phyloP scores from a whole-genome alignment of 352 stramenopile species.

The Pythium brassicae region DNA sequence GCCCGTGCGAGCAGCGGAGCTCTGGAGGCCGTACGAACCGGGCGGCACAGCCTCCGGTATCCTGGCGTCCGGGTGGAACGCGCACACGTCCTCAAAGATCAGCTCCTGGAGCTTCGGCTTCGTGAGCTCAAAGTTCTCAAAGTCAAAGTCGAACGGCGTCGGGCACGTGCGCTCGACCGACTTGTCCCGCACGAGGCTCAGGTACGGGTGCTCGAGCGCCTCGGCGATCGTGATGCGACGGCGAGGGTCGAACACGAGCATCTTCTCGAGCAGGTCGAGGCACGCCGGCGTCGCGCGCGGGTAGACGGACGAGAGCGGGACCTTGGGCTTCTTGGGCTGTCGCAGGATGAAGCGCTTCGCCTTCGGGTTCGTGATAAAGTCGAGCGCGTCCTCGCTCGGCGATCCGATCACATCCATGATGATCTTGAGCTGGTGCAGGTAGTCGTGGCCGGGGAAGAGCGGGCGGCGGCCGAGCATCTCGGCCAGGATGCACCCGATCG shows the following conservation, averaged over 20 bases:
- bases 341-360: constrained; percentile 86
- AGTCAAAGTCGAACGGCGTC: constrained; percentile 82
- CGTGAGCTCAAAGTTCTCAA: constrained; percentile 87
- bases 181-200: constrained; percentile 69
- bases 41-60: constrained; percentile 30
- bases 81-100: constrained; percentile 89
- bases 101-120: constrained; percentile 89
- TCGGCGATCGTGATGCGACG: constrained; percentile 82
- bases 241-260: constrained; percentile 92
- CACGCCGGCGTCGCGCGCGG: constrained; percentile 73
- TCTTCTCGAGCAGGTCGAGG: constrained; percentile 89
- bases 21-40: constrained; percentile 1
- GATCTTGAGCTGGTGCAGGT: constrained; percentile 87
- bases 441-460: constrained; percentile 85
- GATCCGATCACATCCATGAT: constrained; percentile 88
- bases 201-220: constrained; percentile 74
- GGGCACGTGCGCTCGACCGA: constrained; percentile 71
- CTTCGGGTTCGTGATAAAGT: constrained; percentile 89
- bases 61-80: constrained; percentile 81
- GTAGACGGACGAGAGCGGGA: constrained; percentile 83
- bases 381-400: constrained; percentile 67
- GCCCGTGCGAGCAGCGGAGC: constrained; percentile 15
- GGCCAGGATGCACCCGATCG: constrained; percentile 83
- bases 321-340: constrained; percentile 83
- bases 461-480: constrained; percentile 82